Conservation (phyloP, 371 early-diverging fungal genomes). For the Apophysomyces ossiformis region DNA sequence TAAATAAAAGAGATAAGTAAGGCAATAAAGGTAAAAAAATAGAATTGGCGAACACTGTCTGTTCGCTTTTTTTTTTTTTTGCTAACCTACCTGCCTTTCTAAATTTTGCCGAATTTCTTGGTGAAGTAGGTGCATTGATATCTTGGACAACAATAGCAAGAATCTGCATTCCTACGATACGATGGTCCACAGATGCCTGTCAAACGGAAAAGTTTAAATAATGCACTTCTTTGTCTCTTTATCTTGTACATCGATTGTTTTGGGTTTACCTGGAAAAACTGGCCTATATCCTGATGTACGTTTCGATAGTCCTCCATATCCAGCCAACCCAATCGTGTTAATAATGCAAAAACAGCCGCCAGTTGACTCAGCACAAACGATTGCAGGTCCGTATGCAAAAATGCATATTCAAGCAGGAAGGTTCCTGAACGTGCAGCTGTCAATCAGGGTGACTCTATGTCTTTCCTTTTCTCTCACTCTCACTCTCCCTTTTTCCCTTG, state of each 20-base stretch:
- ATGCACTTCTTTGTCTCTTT: neutral
- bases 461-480: slow-evolving; percentile 1
- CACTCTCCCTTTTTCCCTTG: slow-evolving; percentile 1
- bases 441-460: slow-evolving; percentile 6
- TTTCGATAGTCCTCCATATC: slow-evolving; percentile 74
- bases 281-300: slow-evolving; percentile 65
- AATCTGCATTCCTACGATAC: slow-evolving; percentile 69
- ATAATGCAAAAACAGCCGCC: slow-evolving; percentile 72
- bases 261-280: slow-evolving; percentile 65
- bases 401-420: slow-evolving; percentile 72
- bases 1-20: slow-evolving; percentile 15
- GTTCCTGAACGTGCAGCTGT: slow-evolving; percentile 40
- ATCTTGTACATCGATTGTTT: neutral
- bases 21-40: too few species aligned
- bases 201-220: neutral
- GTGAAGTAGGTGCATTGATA: slow-evolving; percentile 65
- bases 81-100: slow-evolving; percentile 64
- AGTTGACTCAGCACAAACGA: slow-evolving; percentile 72
- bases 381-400: slow-evolving; percentile 66
- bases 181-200: slow-evolving; percentile 66
- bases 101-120: slow-evolving; percentile 68
- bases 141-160: slow-evolving; percentile 62
- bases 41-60: too few species aligned
- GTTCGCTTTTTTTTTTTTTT: neutral
- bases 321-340: slow-evolving; percentile 85